phyloP scores from a whole-genome alignment of 1,284 basidiomycete species.

The Sporisorium reilianum region DNA sequence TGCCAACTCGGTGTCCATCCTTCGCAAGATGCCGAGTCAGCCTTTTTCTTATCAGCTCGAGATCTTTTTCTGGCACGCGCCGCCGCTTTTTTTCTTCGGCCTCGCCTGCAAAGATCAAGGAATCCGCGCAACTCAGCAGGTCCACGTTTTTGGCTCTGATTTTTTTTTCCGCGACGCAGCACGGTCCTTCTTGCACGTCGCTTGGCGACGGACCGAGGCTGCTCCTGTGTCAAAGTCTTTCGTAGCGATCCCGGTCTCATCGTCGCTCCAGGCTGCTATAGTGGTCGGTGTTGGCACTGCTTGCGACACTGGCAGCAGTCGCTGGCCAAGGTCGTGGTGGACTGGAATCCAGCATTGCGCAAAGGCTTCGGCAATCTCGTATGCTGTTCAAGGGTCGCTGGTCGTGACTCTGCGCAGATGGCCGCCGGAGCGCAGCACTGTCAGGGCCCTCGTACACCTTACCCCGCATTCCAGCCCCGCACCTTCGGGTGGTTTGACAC shows the following conservation, averaged over 20 bases:
- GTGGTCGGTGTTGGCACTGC: neutral
- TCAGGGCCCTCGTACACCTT: neutral
- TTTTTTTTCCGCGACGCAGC: neutral
- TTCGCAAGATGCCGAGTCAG: neutral
- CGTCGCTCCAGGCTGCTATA: neutral
- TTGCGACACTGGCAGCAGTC: neutral
- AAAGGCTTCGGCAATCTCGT: slow-evolving; percentile 23
- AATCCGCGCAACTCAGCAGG: slow-evolving; percentile 12
- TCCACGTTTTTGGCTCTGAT: slow-evolving; percentile 8
- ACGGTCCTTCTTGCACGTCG: no score
- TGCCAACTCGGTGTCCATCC: neutral
- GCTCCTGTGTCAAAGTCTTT: neutral
- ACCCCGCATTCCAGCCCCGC: slow-evolving; percentile 2
- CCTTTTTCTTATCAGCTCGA: slow-evolving; percentile 12
- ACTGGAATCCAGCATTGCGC: neutral
- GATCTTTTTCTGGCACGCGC: slow-evolving; percentile 6
- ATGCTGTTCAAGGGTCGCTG: slow-evolving; percentile 6
- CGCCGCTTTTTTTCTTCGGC: neutral
- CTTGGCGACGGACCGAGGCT: neutral
- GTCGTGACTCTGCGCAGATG: neutral
- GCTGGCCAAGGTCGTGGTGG: neutral
- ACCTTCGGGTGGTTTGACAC: neutral
- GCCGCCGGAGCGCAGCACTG: neutral
- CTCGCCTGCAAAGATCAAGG: neutral
- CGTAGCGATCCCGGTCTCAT: neutral